Evolutionary conservation across 2,329 filamentous ascomycete species (phyloP).

Genomic region (Cytospora piceae): DNA sequence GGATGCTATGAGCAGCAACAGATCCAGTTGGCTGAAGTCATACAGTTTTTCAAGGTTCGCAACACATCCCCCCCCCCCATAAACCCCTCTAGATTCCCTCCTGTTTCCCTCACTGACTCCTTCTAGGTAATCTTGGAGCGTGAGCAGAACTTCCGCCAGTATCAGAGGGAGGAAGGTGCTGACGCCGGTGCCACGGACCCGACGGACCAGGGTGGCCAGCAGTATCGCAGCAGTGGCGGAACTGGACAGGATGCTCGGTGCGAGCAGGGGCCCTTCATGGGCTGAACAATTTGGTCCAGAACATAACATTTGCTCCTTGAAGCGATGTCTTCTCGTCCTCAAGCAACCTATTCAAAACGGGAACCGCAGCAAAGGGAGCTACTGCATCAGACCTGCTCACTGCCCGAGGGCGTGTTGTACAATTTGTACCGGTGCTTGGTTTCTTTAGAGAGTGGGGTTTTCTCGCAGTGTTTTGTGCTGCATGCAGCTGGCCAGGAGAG

Average conservation of each 20-base stretch:
- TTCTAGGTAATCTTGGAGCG: slow-evolving; percentile 57
- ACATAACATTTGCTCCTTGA: background rate
- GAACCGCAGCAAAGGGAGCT: background rate
- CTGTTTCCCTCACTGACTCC: slow-evolving; percentile 49
- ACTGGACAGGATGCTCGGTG: slow-evolving; percentile 19
- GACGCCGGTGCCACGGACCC: slow-evolving; percentile 2
- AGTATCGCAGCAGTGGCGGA: slow-evolving; percentile 13
- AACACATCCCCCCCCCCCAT: background rate
- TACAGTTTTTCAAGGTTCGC: slow-evolving; percentile 55
- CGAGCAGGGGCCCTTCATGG: slow-evolving; percentile 7
- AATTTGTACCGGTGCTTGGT: background rate
- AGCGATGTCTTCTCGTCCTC: background rate
- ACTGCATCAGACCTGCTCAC: background rate
- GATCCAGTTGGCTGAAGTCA: slow-evolving; percentile 52
- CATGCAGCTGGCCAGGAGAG: background rate
- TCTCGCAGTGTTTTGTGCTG: background rate
- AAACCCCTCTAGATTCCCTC: background rate
- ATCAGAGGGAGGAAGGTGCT: slow-evolving; percentile 13
- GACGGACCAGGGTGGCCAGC: background rate
- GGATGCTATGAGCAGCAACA: slow-evolving; percentile 50
- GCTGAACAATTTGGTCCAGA: slow-evolving; percentile 18
- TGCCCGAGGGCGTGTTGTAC: background rate
- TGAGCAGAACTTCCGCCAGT: slow-evolving; percentile 40
- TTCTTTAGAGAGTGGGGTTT: background rate
- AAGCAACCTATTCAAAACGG: background rate